These are phyloP conservation scores for Dysphania ambrosioides DNA, from an alignment of 148 eudicot species.

Conservation along the genomic window DNA sequence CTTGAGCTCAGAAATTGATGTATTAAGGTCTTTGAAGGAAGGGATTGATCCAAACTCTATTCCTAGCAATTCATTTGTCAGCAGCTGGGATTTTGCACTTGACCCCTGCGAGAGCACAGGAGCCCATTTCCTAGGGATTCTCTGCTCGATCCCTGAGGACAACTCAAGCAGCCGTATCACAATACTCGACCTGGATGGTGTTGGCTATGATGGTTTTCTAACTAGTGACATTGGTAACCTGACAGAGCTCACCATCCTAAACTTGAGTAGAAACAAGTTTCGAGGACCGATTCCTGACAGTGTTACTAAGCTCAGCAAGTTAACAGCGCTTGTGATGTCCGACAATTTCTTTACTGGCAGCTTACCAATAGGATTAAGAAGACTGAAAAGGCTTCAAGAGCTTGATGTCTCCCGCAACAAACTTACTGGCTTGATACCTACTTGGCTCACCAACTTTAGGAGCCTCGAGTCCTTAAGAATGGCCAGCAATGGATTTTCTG, in stretches of 20 bases:
- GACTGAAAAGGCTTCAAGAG: slow-evolving; percentile 40
- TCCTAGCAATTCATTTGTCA: slow-evolving; percentile 40
- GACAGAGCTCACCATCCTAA: slow-evolving; percentile 45
- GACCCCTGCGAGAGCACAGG: slow-evolving; percentile 70
- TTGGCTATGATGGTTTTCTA: slow-evolving; percentile 59
- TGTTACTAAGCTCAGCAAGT: slow-evolving; percentile 40
- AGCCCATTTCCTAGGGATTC: slow-evolving; percentile 56
- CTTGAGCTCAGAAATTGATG: slow-evolving; percentile 42
- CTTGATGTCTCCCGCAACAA: slow-evolving; percentile 51
- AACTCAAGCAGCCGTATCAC: slow-evolving; percentile 48
- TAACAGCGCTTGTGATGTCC: slow-evolving; percentile 42
- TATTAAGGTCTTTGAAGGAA: slow-evolving; percentile 42
- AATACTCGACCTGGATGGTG: slow-evolving; percentile 50
- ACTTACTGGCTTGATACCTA: slow-evolving; percentile 54
- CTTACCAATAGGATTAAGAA: slow-evolving; percentile 35
- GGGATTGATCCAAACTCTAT: slow-evolving; percentile 60
- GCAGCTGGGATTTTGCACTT: slow-evolving; percentile 50
- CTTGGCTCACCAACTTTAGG: slow-evolving; percentile 35
- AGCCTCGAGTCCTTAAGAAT: slow-evolving; percentile 35
- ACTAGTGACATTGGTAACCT: slow-evolving; percentile 58
- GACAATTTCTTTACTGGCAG: slow-evolving; percentile 53
- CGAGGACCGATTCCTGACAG: slow-evolving; percentile 56
- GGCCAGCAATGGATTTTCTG: slow-evolving; percentile 49
- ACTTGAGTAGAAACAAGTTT: slow-evolving; percentile 59
- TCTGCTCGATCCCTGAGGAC: slow-evolving; percentile 44